A percentile compares a stretch with the other conserved stretches of the same genome.
These are phyloP conservation scores for Lepidium africanum DNA, from an alignment of 345 rosid species.

Conservation along the genomic window DNA sequence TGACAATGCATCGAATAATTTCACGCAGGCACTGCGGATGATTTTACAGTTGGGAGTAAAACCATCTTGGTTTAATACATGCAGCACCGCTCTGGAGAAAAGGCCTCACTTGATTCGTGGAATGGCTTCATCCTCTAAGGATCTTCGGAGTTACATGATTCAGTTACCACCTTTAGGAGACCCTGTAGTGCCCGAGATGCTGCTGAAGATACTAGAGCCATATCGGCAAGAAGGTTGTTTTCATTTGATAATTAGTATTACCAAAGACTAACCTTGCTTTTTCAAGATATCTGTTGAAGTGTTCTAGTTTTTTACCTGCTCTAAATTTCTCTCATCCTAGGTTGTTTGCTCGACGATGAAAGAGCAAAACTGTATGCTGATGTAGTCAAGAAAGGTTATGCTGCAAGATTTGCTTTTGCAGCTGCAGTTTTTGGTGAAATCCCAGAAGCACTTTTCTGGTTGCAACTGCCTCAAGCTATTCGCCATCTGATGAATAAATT, in stretches of 20 bases:
- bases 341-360: constrained; percentile 89
- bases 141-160: constrained; percentile 84
- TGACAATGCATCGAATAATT: constrained; percentile 13
- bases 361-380: constrained; percentile 79
- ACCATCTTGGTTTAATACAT: constrained; percentile 92
- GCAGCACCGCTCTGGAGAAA: constrained; percentile 58
- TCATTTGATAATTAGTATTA: constrained; percentile 3
- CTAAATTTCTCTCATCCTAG: constrained; percentile 32
- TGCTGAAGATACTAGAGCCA: constrained; percentile 89
- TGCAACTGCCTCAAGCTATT: constrained; percentile 86
- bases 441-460: constrained; percentile 90
- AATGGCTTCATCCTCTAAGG: constrained; percentile 54
- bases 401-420: constrained; percentile 90
- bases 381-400: constrained; percentile 68
- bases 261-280: not conserved
- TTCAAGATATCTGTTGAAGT: not conserved
- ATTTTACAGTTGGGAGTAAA: constrained; percentile 93
- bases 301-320: constrained; percentile 15
- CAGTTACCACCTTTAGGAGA: constrained; percentile 77
- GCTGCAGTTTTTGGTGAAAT: constrained; percentile 93
- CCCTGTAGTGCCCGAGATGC: constrained; percentile 94
- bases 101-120: constrained; percentile 77
- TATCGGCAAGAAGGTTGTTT: constrained; percentile 70
- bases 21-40: constrained; percentile 81
- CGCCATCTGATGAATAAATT: constrained; percentile 64